These are phyloP conservation scores for Mucor velutinosus DNA, from an alignment of 371 early-diverging fungal species.

Conservation along the genomic window DNA sequence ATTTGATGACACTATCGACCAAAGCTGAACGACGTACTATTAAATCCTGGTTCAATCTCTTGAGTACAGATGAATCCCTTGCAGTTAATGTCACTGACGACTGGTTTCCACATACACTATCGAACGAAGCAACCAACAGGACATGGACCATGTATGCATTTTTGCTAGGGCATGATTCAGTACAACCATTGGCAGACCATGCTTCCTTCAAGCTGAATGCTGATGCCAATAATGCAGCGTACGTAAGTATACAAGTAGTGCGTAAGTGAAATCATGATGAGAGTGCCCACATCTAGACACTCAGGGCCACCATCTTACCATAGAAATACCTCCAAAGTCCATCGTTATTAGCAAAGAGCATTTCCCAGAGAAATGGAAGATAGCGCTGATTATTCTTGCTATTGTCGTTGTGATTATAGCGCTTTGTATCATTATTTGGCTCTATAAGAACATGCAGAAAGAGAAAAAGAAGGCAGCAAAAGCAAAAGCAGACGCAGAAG, in stretches of 20 bases:
- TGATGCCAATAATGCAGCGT: not conserved
- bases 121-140: slow-evolving; percentile 7
- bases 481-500: slow-evolving; percentile 2
- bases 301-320: not conserved
- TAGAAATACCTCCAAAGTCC: slow-evolving; percentile 12
- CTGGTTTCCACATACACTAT: slow-evolving; percentile 26
- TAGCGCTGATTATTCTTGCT: slow-evolving; percentile 24
- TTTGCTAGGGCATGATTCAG: slow-evolving; percentile 2
- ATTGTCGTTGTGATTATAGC: slow-evolving; percentile 14
- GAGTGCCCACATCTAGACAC: not conserved
- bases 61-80: not conserved
- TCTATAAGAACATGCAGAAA: slow-evolving; percentile 21
- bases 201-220: not conserved
- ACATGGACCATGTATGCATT: slow-evolving; percentile 23
- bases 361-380: slow-evolving; percentile 15
- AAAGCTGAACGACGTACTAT: not conserved
- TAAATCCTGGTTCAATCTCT: slow-evolving; percentile 21
- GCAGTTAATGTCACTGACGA: slow-evolving; percentile 20
- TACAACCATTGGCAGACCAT: not conserved
- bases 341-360: not conserved
- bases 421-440: slow-evolving; percentile 17
- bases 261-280: not conserved
- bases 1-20: slow-evolving; percentile 1
- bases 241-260: not conserved
- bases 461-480: slow-evolving; percentile 3